Evolutionary conservation across 1,284 basidiomycete genomes (phyloP).

Genomic region (Moesziomyces sp.): DNA sequence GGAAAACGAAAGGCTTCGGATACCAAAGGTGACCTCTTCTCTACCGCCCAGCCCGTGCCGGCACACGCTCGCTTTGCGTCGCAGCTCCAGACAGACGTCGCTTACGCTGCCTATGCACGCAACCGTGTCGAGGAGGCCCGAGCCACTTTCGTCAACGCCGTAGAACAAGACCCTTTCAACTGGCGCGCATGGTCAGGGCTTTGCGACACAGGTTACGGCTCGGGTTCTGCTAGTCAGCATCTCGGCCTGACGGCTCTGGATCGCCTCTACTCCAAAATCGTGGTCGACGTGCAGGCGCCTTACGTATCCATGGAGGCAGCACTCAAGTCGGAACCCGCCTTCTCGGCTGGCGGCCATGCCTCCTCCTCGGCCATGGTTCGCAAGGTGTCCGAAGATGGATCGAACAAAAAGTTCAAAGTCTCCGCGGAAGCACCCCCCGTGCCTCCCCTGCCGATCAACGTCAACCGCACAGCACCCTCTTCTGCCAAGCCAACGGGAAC

Average conservation of each 20-base stretch:
- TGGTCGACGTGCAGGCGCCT: constrained; percentile 17
- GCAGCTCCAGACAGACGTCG: constrained; percentile 52
- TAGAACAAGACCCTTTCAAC: constrained; percentile 51
- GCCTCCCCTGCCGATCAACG: constrained; percentile 11
- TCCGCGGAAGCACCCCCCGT: constrained; percentile 28
- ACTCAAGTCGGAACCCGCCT: constrained; percentile 13
- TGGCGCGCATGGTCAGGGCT: constrained; percentile 62
- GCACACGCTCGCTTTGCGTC: constrained; percentile 25
- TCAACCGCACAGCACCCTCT: constrained; percentile 4
- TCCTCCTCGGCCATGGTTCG: constrained; percentile 22
- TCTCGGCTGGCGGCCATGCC: constrained; percentile 7
- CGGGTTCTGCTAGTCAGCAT: constrained; percentile 11
- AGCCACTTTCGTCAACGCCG: constrained; percentile 34
- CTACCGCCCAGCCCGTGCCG: constrained; percentile 15
- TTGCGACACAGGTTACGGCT: constrained; percentile 53
- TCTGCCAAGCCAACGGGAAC: constrained; percentile 19
- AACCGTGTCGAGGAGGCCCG: constrained; percentile 45
- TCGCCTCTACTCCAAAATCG: constrained; percentile 16
- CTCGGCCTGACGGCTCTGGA: constrained; percentile 19
- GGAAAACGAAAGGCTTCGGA: constrained; percentile 39
- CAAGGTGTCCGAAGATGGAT: constrained; percentile 41
- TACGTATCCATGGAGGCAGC: constrained; percentile 18
- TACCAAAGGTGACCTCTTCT: not conserved
- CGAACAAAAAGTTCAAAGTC: constrained; percentile 47
- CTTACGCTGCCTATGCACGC: constrained; percentile 44